Evolutionary conservation across 805 yeast genomes (phyloP).

Genomic region (Wickerhamiella kazuoi): DNA sequence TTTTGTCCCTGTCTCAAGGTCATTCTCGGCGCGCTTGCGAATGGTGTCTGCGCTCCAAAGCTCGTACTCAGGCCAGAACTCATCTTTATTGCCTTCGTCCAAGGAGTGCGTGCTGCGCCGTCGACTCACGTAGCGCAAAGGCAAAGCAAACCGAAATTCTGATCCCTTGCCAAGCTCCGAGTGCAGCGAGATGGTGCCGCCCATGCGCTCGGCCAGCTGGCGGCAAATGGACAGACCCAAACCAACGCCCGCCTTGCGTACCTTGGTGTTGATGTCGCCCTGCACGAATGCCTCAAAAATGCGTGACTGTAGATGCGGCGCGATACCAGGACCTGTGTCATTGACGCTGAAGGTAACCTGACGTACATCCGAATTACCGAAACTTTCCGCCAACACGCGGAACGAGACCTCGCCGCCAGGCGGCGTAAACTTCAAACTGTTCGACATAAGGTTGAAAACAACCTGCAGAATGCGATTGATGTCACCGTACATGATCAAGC

Average conservation of each 20-base stretch:
- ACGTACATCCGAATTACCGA: constrained; percentile 28
- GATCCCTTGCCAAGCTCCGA: constrained; percentile 73
- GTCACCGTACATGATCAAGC: constrained; percentile 63
- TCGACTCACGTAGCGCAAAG: constrained; percentile 12
- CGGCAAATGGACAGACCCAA: constrained; percentile 77
- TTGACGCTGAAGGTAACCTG: constrained; percentile 53
- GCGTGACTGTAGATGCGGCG: constrained; percentile 56
- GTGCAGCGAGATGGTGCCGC: constrained; percentile 60
- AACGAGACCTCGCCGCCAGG: constrained; percentile 68
- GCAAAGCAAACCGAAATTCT: constrained; percentile 57
- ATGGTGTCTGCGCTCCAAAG: constrained; percentile 6
- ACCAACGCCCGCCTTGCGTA: constrained; percentile 93
- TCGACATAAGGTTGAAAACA: constrained; percentile 80
- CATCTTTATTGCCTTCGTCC: background rate
- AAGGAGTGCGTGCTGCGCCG: background rate
- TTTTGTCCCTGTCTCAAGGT: background rate
- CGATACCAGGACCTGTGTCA: constrained; percentile 94
- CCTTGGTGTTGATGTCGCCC: constrained; percentile 84
- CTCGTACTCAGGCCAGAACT: constrained; percentile 9
- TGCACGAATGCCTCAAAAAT: constrained; percentile 95
- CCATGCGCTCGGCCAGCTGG: constrained; percentile 81
- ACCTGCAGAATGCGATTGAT: constrained; percentile 80
- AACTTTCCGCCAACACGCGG: constrained; percentile 8
- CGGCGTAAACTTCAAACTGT: constrained; percentile 83
- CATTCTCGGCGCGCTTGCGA: background rate